Evolutionary conservation across 2,329 filamentous ascomycete species (phyloP), one percentile per base, ranked within the genome.

Genomic region (Trichoderma sp.): DNA sequence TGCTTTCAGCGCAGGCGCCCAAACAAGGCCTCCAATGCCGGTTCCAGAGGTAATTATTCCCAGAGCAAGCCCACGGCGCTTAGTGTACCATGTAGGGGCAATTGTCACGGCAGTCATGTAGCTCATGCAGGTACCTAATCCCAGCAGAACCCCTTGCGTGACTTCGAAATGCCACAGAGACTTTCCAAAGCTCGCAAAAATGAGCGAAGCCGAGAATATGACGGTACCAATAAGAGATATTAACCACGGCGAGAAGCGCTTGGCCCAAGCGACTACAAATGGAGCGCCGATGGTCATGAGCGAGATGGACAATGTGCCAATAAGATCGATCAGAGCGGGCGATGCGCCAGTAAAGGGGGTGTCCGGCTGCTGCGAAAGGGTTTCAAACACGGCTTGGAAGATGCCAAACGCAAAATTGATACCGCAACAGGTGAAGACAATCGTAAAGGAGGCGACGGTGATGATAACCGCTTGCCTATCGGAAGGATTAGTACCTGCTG

Each of bases 261-360:
- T 66, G 5, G 63, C 28, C 63, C 63, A 66, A 14, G 63, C 63
- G 26, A 65, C 61, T 16, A 56, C 61, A 34, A 65, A 65, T 2
- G 61, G 61, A 37, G 61, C 61, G 32, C 61, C 61, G 6, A 65
- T 65, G 8, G 61, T 65, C 61, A 65, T 65, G 13, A 65, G 61
- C 11, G 61, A 43, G 30, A 65, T 56, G 37, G 63, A 58, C 37
- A 58, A 24, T 4, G 63, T 58, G 28, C 63, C 63, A 3, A 66
- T 66, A 8, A 58, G 63, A n/a, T 58, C 63, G 34, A 66, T 58
- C 28, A 49, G n/a, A 7, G 63, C 63, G 11, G 63, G 63, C 5
- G 63, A 66, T 10, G 63, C 63, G 26, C 63, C 52, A 7, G 63
- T 66, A 26, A 66, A 66, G 8, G 52, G 63, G n/a, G 52, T 66